Evolutionary conservation across 1,139 yeast species (phyloP).

Genomic region (Blastobotrys indianensis): DNA sequence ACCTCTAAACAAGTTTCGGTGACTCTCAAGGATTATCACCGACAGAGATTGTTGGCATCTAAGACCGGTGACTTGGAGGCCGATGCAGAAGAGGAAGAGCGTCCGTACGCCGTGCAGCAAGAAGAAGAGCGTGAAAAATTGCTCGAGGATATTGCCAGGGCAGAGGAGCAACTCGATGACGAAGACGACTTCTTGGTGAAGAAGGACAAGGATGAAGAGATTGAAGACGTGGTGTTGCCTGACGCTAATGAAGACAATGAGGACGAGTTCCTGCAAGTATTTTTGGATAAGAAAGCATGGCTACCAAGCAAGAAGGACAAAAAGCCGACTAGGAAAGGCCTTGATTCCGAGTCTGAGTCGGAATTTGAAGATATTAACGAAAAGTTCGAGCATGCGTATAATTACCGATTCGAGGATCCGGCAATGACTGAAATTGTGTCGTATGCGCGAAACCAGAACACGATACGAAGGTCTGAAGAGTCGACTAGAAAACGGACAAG

Average conservation of each 20-base stretch:
- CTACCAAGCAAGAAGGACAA: conserved; percentile 54
- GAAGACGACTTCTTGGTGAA: conserved; percentile 55
- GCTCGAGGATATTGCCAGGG: conserved; percentile 59
- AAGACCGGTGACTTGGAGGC: conserved; percentile 46
- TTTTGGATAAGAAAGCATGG: conserved; percentile 81
- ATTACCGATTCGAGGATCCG: conserved; percentile 91
- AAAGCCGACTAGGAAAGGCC: conserved; percentile 51
- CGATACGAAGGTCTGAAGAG: conserved; percentile 74
- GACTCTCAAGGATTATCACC: conserved; percentile 85
- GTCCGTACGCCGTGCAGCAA: conserved; percentile 65
- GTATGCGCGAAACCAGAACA: conserved; percentile 95
- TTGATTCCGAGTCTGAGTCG: conserved; percentile 45
- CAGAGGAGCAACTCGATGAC: conserved; percentile 40
- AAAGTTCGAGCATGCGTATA: conserved; percentile 83
- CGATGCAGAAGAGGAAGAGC: conserved; percentile 41
- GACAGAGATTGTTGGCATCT: conserved; percentile 63
- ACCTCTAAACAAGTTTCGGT: conserved; percentile 49
- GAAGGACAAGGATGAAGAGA: conserved; percentile 40
- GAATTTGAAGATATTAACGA: conserved; percentile 92
- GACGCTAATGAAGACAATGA: conserved; percentile 56
- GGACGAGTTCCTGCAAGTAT: conserved; percentile 65
- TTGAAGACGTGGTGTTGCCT: conserved; percentile 46
- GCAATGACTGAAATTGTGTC: conserved; percentile 85
- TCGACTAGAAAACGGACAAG: conserved; percentile 77
- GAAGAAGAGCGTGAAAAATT: conserved; percentile 68